phyloP scores from a whole-genome alignment of 441 rosid genomes.

The Adansonia rubrostipa region DNA sequence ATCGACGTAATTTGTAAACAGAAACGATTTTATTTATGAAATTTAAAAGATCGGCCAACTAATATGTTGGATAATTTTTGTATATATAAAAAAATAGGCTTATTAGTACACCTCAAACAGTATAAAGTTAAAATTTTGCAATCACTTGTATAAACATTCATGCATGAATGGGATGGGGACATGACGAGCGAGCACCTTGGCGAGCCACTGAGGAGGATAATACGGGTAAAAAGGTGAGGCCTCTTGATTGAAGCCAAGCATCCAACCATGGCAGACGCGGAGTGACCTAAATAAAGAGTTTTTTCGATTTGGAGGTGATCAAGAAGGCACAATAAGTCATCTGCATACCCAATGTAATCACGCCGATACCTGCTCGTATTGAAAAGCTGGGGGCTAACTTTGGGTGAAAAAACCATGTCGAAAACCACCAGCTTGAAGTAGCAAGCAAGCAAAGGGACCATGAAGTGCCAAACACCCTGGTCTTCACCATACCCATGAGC shows the following conservation, averaged over 20 bases:
- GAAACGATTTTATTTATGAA: too few species aligned
- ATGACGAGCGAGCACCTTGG: slow-evolving; percentile 35
- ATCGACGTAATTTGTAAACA: too few species aligned
- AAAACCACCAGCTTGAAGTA: slow-evolving; percentile 47
- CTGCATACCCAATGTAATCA: slow-evolving; percentile 35
- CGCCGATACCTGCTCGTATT: slow-evolving; percentile 30
- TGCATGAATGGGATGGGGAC: neutral
- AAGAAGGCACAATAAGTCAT: slow-evolving; percentile 41
- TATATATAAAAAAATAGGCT: too few species aligned
- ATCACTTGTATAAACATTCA: neutral
- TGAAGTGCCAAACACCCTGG: slow-evolving; percentile 40
- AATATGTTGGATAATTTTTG: too few species aligned
- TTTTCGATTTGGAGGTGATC: slow-evolving; percentile 32
- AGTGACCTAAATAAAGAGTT: slow-evolving; percentile 45
- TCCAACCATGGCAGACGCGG: slow-evolving; percentile 54
- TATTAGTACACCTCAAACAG: too few species aligned
- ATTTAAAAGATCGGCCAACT: too few species aligned
- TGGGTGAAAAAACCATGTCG: slow-evolving; percentile 44
- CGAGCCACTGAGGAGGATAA: slow-evolving; percentile 45
- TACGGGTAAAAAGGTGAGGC: slow-evolving; percentile 43
- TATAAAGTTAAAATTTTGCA: too few species aligned
- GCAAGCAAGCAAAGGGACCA: slow-evolving; percentile 40
- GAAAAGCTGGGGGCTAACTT: slow-evolving; percentile 30
- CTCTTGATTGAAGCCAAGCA: slow-evolving; percentile 40
- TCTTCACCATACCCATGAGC: slow-evolving; percentile 46